phyloP scores from a whole-genome alignment of 352 stramenopile species.

The Globisporangium camurandrum region DNA sequence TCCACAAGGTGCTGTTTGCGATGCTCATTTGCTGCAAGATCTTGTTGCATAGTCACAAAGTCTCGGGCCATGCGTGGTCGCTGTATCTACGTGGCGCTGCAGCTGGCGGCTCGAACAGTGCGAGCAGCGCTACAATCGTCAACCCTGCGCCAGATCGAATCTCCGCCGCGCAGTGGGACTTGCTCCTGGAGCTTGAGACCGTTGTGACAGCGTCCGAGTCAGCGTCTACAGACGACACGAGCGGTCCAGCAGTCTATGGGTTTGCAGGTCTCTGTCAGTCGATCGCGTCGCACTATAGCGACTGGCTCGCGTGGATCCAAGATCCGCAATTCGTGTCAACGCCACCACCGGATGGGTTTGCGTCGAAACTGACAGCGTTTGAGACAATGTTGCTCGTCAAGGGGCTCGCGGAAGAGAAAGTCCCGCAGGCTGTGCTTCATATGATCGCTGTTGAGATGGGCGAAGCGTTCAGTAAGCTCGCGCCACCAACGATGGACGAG shows the following conservation, averaged over 20 bases:
- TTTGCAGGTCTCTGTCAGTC: slow-evolving; percentile 69
- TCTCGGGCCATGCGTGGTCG: slow-evolving; percentile 78
- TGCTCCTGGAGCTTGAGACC: slow-evolving; percentile 71
- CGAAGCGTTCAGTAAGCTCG: slow-evolving; percentile 74
- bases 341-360: slow-evolving; percentile 39
- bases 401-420: slow-evolving; percentile 84
- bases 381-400: slow-evolving; percentile 74
- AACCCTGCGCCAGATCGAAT: slow-evolving; percentile 70
- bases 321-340: slow-evolving; percentile 31
- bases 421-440: slow-evolving; percentile 72
- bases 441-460: slow-evolving; percentile 88
- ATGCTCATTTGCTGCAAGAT: slow-evolving; percentile 95
- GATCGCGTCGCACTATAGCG: slow-evolving; percentile 43
- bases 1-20: slow-evolving; percentile 92
- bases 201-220: slow-evolving; percentile 35
- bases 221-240: slow-evolving; percentile 9
- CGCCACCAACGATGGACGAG: slow-evolving; percentile 87
- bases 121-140: slow-evolving; percentile 16
- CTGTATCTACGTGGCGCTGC: slow-evolving; percentile 78
- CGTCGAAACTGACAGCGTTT: slow-evolving; percentile 42
- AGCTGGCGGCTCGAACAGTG: slow-evolving; percentile 8
- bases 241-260: slow-evolving; percentile 10
- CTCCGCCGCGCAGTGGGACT: slow-evolving; percentile 72
- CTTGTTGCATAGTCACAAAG: slow-evolving; percentile 69
- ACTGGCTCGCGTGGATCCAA: slow-evolving; percentile 57